Evolutionary conservation across 164 flowering plant genomes (phyloP), one percentile per base, ranked within the genome.

Genomic region (Macadamia integrifolia): DNA sequence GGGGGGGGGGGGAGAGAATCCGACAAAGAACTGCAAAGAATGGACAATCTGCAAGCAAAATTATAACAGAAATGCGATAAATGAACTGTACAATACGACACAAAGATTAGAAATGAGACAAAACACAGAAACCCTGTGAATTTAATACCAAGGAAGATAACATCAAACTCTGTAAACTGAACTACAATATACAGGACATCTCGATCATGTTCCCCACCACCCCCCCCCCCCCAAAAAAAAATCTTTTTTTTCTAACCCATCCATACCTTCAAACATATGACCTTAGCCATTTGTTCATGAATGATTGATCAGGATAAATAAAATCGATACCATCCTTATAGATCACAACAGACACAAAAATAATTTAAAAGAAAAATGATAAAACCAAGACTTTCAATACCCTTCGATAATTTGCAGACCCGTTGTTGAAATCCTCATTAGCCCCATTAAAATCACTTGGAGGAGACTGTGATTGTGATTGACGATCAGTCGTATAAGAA

Each of bases 401-500:
- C 77, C 77, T 68, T 58, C 83, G 73, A 74, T 76, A 77, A 58
- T 62, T 67, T 55, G 63, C 58, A 23, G 65, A 72, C 12, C 77
- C 85, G 72, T 81, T 81, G 69, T 74, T 75, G 68, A 68, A 70
- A 72, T 75, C 69, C 74, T 76, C 50, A 1, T 58, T 23, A 42
- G n/a, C 60, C 61, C 49, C 67, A 68, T 35, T 73, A 56, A 75
- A 7, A 53, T 63, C 69, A 69, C 32, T 73, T 6, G 57, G n/a
- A 6, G 57, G 57, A 4, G 57, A 53, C 15, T 40, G 74, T 77
- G 60, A 58, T 62, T 32, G 68, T 70, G 58, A 65, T 53, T 62
- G 64, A 28, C 44, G 64, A 65, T 50, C 77, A 70, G 48, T 65
- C 9, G 56, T 71, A 66, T 72, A 79, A 3, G 85, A 82, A 49